Base-by-base conservation (phyloP, 352 stramenopile species). In the Pythium biforme region DNA sequence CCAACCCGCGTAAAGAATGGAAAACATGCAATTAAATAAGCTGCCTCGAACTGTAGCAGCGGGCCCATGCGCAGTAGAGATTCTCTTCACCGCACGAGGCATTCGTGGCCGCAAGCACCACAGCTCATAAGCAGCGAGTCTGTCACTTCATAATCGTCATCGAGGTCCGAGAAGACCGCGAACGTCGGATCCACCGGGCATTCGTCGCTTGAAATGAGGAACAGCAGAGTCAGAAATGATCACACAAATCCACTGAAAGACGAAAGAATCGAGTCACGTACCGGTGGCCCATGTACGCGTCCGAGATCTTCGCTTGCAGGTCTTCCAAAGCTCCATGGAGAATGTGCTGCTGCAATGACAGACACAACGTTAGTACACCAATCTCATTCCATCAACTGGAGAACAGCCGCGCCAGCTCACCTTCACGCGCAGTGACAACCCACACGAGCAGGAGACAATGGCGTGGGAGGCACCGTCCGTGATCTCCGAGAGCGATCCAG, bases 271-370 rank as follows among this genome's bases (percentile, higher is more conserved):
- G n/a, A n/a, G n/a, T n/a, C n/a, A n/a, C 73, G 51, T 60, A 89
- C 78, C 79, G 75, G 69, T 90, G 81, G 14, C 59, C 59, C 66
- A 88, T 73, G 46, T 85, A 90, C 8, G 81, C 79, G 11, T 70
- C 59, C 29, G 73, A 69, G 34, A 90, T 72, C 33, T 74, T 79
- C 47, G 88, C 77, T 50, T 86, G 79, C 37, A 90, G 86, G 43
- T 89, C 77, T 40, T 86, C 63, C 29, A 90, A 59, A 9, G 76
- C 73, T 9, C 77, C 72, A 51, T 88, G 72, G 22, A 82, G 72
- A 29, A 81, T 70, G 33, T 77, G 70, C 52, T 82, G 37, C 37
- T 43, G 12, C n/a, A 43, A 17, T n/a, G 15, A 20, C 37, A n/a
- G 4, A n/a, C 17, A 19, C 2, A 3, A 43, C 14, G 2, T 43